phyloP scores from a whole-genome alignment of 371 early-diverging fungal genomes.

The Aphelidium insulamus region DNA sequence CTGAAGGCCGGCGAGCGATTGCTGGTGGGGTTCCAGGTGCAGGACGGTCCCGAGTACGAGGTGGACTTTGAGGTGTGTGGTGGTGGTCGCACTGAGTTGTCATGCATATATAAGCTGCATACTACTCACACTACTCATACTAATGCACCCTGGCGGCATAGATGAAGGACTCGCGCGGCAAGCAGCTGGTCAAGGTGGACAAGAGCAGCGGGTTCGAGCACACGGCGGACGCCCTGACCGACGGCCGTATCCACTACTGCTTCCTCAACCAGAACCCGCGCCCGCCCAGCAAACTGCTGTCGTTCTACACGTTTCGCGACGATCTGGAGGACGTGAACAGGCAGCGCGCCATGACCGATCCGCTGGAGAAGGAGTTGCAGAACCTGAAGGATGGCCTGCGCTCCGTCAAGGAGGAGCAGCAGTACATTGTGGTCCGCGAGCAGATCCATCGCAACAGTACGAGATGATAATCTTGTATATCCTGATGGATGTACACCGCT shows the following conservation, averaged over 20 bases:
- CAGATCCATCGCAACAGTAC: conserved; percentile 42
- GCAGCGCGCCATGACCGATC: conserved; percentile 21
- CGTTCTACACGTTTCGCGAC: no score
- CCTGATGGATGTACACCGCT: neutral
- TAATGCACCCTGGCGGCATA: no score
- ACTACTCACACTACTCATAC: no score
- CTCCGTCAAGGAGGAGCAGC: conserved; percentile 44
- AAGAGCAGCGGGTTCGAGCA: no score
- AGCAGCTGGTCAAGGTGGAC: no score
- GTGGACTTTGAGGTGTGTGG: conserved; percentile 47
- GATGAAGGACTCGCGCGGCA: no score
- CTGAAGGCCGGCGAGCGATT: conserved; percentile 37
- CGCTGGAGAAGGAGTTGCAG: conserved; percentile 36
- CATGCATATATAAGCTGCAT: no score
- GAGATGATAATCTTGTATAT: conserved; percentile 4
- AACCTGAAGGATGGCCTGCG: conserved; percentile 35
- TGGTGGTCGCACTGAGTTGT: no score
- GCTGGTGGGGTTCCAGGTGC: conserved; percentile 43
- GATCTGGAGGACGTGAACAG: conserved; percentile 13
- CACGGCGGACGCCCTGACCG: no score
- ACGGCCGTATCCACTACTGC: no score
- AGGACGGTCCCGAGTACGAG: conserved; percentile 36
- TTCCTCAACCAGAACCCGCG: no score
- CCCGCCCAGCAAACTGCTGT: no score
- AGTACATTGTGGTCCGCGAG: conserved; percentile 44